These are phyloP conservation scores for Coemansia sp. DNA, from an alignment of 192 early-diverging fungal genomes.

Conservation along the genomic window DNA sequence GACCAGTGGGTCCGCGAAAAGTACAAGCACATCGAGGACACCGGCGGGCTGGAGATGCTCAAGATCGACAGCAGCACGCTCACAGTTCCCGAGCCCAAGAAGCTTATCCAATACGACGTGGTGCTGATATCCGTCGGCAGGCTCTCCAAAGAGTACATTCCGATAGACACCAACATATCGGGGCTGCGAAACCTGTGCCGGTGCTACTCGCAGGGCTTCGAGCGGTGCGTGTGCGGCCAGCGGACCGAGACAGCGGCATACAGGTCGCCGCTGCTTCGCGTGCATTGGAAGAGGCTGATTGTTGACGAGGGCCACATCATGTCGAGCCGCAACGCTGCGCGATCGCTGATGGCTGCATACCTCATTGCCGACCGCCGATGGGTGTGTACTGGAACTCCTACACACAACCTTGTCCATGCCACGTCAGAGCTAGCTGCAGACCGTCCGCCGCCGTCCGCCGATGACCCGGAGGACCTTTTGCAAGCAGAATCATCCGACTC, in stretches of 20 bases:
- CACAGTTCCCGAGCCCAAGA: slow-evolving; percentile 53
- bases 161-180: slow-evolving; percentile 39
- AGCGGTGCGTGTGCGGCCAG: slow-evolving; percentile 14
- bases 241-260: slow-evolving; percentile 20
- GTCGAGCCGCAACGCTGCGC: slow-evolving; percentile 53
- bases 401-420: slow-evolving; percentile 61
- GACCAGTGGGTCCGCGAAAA: slow-evolving; percentile 79
- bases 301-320: slow-evolving; percentile 83
- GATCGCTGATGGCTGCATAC: slow-evolving; percentile 56
- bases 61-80: slow-evolving; percentile 54
- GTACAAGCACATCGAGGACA: slow-evolving; percentile 59
- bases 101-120: slow-evolving; percentile 64
- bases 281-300: slow-evolving; percentile 78
- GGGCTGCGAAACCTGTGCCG: slow-evolving; percentile 47
- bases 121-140: slow-evolving; percentile 68
- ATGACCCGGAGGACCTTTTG: not conserved
- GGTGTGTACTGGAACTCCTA: slow-evolving; percentile 75
- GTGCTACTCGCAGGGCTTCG: slow-evolving; percentile 27
- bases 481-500: slow-evolving; percentile 1
- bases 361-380: slow-evolving; percentile 63
- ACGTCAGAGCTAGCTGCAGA: slow-evolving; percentile 29
- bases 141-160: slow-evolving; percentile 62
- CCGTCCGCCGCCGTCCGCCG: not conserved
- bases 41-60: slow-evolving; percentile 49
- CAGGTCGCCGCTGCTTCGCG: slow-evolving; percentile 66